Evolutionary conservation across 2,329 filamentous ascomycete species (phyloP).

Genomic region (Arthrobotrys megalospora): DNA sequence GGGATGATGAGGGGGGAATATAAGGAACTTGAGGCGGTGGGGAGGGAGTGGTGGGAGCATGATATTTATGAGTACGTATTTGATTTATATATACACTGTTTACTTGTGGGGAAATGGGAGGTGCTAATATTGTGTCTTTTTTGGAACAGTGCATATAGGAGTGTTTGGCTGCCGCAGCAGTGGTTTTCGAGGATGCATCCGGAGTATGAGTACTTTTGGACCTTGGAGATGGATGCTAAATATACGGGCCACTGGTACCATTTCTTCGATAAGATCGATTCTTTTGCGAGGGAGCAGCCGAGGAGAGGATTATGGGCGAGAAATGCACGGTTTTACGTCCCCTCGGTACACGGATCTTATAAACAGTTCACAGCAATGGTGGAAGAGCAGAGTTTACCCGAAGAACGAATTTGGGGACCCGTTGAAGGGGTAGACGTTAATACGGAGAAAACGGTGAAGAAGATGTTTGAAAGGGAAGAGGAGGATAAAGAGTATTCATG

Average conservation of each 20-base stretch:
- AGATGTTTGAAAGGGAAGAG: conserved; percentile 79
- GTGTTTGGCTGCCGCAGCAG: conserved; percentile 93
- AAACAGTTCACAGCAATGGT: conserved; percentile 85
- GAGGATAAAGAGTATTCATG: conserved; percentile 82
- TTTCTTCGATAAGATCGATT: conserved; percentile 77
- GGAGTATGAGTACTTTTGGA: conserved; percentile 93
- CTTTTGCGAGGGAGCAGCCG: conserved; percentile 80
- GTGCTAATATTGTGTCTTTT: background rate
- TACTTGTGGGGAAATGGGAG: background rate
- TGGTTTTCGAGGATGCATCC: conserved; percentile 90
- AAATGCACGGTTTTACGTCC: conserved; percentile 83
- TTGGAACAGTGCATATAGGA: conserved; percentile 78
- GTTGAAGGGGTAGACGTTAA: conserved; percentile 73
- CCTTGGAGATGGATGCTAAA: conserved; percentile 94
- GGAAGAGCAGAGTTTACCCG: conserved; percentile 66
- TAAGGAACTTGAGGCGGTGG: conserved; percentile 88
- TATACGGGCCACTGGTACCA: conserved; percentile 91
- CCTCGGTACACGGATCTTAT: conserved; percentile 82
- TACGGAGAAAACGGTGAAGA: conserved; percentile 82
- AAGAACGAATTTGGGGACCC: conserved; percentile 86
- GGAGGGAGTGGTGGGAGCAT: conserved; percentile 76
- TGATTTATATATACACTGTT: background rate
- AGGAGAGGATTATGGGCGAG: conserved; percentile 87
- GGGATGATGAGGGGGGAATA: conserved; percentile 93
- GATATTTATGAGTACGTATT: conserved; percentile 79